Conservation (phyloP, 495 filamentous ascomycete genomes). For the Daldinia childiae region DNA sequence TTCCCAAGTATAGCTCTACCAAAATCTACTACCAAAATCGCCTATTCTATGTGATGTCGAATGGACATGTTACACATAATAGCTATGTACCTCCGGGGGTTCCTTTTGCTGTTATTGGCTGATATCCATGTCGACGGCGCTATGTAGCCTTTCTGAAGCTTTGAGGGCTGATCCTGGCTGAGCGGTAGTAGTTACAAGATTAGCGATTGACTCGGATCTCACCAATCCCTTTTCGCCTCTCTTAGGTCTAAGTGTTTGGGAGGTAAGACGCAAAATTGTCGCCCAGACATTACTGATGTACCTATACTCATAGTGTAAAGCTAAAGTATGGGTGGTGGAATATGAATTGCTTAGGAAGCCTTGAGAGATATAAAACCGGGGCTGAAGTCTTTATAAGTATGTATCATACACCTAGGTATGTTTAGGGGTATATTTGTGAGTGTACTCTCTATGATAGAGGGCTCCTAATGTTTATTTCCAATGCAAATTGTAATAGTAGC, state of each 20-base stretch:
- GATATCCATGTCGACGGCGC: too few species aligned
- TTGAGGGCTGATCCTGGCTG: neutral
- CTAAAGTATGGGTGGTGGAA: neutral
- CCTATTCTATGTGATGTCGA: neutral
- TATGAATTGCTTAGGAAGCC: neutral
- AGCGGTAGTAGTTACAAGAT: neutral
- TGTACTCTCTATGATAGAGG: too few species aligned
- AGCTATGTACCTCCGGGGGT: neutral
- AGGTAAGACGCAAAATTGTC: neutral
- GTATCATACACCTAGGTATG: too few species aligned
- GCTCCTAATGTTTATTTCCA: too few species aligned
- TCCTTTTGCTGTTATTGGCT: too few species aligned
- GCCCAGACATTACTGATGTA: neutral
- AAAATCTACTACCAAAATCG: neutral
- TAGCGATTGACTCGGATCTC: neutral
- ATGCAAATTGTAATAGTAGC: too few species aligned
- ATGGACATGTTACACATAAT: neutral
- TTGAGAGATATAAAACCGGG: neutral
- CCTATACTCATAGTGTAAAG: neutral
- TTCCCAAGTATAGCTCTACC: neutral
- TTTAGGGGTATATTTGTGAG: too few species aligned
- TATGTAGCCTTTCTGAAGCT: too few species aligned
- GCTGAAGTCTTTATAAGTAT: neutral
- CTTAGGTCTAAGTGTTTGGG: neutral
- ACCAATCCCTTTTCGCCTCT: neutral